Conservation (phyloP, 495 filamentous ascomycete species). For the Apiosordaria backusii region DNA sequence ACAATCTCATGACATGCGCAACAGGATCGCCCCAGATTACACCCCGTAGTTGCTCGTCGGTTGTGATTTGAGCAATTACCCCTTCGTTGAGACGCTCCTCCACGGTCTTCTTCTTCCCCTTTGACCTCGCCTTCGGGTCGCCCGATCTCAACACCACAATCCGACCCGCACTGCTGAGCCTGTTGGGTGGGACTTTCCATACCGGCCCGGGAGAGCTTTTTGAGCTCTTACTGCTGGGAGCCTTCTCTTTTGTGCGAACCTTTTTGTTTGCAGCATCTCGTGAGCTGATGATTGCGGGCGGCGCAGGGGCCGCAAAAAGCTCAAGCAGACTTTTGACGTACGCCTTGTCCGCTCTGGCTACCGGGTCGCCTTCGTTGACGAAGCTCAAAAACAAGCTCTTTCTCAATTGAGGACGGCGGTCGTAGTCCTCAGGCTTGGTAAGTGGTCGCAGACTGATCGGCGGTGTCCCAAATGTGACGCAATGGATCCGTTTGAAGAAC, state of each 20-base stretch:
- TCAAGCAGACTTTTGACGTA: conserved; percentile 69
- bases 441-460: conserved; percentile 70
- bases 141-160: conserved; percentile 59
- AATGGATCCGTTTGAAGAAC: conserved; percentile 73
- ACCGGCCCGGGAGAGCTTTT: conserved; percentile 32
- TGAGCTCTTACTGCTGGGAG: conserved; percentile 19
- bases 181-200: conserved; percentile 61
- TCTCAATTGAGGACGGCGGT: conserved; percentile 34
- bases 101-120: conserved; percentile 37
- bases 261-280: neutral
- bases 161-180: conserved; percentile 63
- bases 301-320: conserved; percentile 62
- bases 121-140: conserved; percentile 31
- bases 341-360: conserved; percentile 67
- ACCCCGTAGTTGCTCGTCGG: conserved; percentile 60
- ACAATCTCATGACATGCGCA: conserved; percentile 74
- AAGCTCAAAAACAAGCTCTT: conserved; percentile 73
- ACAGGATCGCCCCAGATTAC: conserved; percentile 77
- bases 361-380: conserved; percentile 81
- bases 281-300: conserved; percentile 22
- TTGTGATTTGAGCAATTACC: conserved; percentile 58
- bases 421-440: conserved; percentile 46
- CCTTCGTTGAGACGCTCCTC: conserved; percentile 45
- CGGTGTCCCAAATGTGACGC: conserved; percentile 77
- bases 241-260: conserved; percentile 20